Base-by-base conservation (phyloP, 257 asterid genomes). In the Orobanche coerulescens region DNA sequence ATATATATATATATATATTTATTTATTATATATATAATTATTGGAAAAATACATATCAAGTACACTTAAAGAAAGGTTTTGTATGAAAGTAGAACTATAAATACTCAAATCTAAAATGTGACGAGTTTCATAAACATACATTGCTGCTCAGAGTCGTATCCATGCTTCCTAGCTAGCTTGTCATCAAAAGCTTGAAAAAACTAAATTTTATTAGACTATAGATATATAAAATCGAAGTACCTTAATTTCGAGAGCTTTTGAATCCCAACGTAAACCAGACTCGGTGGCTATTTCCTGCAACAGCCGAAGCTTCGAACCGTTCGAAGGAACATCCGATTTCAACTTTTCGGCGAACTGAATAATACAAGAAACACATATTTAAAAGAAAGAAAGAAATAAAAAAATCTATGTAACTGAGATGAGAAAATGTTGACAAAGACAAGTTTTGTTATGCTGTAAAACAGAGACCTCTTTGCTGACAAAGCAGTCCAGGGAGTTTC, bases 231-330 rank as follows among this genome's bases (percentile, higher is more conserved):
- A n/a, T 65, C 73, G 1, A 19, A 39, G 79, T 14, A 80, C 79
- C 74, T 84, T 74, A 62, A 79, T 82, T 76, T 81, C 93, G 64
- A 86, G 72, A 69, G 81, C 75, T 73, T 84, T 79, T n/a, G 87
- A 67, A 47, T 74, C 67, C 96, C 94, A 88, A 4, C 81, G 76
- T 4, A 88, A 34, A 55, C 81, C 84, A 7, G 71, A 71, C 73
- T 86, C 96, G 16, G 62, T 66, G 40, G 98, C 90, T 67, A 92
- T 77, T 5, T 75, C 86, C 69, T 76, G 83, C 83, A 92, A 66
- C 68, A 88, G 37, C 76, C 76, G 85, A 70, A 92, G 65, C 78
- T 81, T 92, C 82, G 15, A 19, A 11, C 84, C 95, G 52, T 77
- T 84, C 3, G 83, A 67, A 8, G 87, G 90, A 58, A 51, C 76